Evolutionary conservation across 768 basidiomycete species (phyloP).

Genomic region (Lentinula edodes): DNA sequence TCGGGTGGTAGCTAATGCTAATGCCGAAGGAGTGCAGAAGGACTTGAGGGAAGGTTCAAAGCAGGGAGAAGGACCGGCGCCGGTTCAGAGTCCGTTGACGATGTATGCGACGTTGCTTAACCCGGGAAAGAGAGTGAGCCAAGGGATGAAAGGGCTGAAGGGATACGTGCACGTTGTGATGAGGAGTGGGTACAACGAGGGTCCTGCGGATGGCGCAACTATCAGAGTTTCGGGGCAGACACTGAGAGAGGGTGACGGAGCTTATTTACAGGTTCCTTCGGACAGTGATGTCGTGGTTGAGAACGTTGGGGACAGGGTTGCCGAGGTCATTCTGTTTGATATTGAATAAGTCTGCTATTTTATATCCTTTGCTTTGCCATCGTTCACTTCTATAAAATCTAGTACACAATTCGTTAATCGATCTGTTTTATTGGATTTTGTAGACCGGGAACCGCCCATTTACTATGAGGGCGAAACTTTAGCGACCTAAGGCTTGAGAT

Average conservation of each 20-base stretch:
- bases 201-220: slow-evolving; percentile 47
- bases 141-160: slow-evolving; percentile 49
- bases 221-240: slow-evolving; percentile 48
- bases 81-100: slow-evolving; percentile 63
- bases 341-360: slow-evolving; percentile 35
- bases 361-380: too few species aligned
- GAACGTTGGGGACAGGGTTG: slow-evolving; percentile 61
- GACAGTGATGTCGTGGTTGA: slow-evolving; percentile 33
- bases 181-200: slow-evolving; percentile 72
- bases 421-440: too few species aligned
- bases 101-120: slow-evolving; percentile 76
- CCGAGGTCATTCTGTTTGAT: slow-evolving; percentile 81
- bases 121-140: slow-evolving; percentile 44
- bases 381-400: too few species aligned
- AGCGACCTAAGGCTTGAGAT: too few species aligned
- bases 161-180: slow-evolving; percentile 87
- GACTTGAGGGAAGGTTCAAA: slow-evolving; percentile 55
- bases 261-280: slow-evolving; percentile 58
- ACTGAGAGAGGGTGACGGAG: slow-evolving; percentile 84
- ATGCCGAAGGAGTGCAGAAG: slow-evolving; percentile 47
- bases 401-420: too few species aligned
- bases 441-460: too few species aligned
- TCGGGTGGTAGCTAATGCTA: slow-evolving; percentile 71
- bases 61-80: slow-evolving; percentile 75
- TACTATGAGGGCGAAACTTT: too few species aligned